These are phyloP conservation scores for Didymella keratinophila DNA, from an alignment of 2,329 filamentous ascomycete species.

Conservation along the genomic window DNA sequence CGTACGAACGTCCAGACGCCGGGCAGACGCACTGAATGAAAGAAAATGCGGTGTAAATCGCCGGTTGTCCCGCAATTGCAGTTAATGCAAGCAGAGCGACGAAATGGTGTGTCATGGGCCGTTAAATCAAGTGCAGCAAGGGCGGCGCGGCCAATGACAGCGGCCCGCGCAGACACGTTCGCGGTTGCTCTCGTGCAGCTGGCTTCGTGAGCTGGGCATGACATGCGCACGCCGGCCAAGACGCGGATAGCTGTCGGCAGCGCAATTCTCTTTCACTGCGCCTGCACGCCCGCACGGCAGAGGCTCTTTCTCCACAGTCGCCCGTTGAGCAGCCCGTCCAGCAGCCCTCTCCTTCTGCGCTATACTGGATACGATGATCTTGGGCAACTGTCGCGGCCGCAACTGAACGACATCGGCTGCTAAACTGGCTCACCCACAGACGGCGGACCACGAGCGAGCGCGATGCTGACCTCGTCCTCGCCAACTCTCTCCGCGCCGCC, in stretches of 20 bases:
- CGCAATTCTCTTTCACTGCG: slow-evolving; percentile 15
- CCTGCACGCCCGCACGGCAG: slow-evolving; percentile 7
- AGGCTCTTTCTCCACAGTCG: slow-evolving; percentile 15
- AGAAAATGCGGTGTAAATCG: slow-evolving; percentile 25
- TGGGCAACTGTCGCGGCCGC: slow-evolving; percentile 20
- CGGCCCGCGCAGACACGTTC: slow-evolving; percentile 14
- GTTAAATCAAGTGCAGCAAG: background rate
- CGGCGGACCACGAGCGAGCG: slow-evolving; percentile 11
- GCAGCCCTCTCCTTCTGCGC: slow-evolving; percentile 1
- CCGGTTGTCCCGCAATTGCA: slow-evolving; percentile 1
- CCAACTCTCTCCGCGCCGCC: slow-evolving; percentile 49
- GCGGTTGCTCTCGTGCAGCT: slow-evolving; percentile 7
- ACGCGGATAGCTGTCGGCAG: slow-evolving; percentile 15
- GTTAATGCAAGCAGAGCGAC: slow-evolving; percentile 1
- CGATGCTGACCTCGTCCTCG: slow-evolving; percentile 48
- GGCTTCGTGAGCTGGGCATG: slow-evolving; percentile 2
- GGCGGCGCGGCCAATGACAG: slow-evolving; percentile 9
- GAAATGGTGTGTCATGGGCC: slow-evolving; percentile 18
- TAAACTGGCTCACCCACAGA: slow-evolving; percentile 6
- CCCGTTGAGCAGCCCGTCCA: background rate
- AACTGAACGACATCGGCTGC: slow-evolving; percentile 1
- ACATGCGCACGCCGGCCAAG: slow-evolving; percentile 10
- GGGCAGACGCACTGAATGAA: slow-evolving; percentile 10
- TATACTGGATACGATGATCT: slow-evolving; percentile 30
- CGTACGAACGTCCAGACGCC: slow-evolving; percentile 10